Evolutionary conservation across 768 basidiomycete genomes (phyloP), one percentile per base, ranked within the genome.

Genomic region (Postia placenta): DNA sequence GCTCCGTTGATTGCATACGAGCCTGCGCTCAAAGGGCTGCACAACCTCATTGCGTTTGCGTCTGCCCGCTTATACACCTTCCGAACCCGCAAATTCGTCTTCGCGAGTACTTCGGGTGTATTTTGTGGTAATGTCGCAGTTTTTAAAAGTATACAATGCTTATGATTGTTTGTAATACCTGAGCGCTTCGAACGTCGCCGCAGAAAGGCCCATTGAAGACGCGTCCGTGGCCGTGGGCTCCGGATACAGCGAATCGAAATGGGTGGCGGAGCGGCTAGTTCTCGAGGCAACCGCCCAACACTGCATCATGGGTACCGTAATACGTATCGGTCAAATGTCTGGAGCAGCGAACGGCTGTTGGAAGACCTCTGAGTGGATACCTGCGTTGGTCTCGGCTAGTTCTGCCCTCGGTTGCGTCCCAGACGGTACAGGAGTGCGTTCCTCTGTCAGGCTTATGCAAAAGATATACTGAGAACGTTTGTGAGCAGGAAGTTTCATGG

Each of bases 321-420:
- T 70, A 5, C 69, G 75, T 4, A 59, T 74, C 24, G 75, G 74
- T 1, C 75, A 76, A 57, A 52, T 76, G 2, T 62, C 62, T 23
- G 76, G 75, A 3, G 62, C 59, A 7, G 19, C 37, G 11, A 72
- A 69, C 47, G 74, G 75, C 0, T 53, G 55, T 14, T 77, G 75
- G 75, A 73, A 69, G 48, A 50, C 59, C 4, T 52, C 50, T 1
- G 74, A 77, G 45, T 78, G 75, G 75, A 57, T 75, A 15, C 74
- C 75, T 0, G 56, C 59, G 22, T 50, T 76, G 11, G 58, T 74
- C 4, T 60, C 62, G 26, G 28, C 47, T 12, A 46, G 45, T 36
- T 3, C 23, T 5, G 28, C 45, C 2, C 15, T 46, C 11, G 33
- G 45, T 4, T 46, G 45, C 22, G 19, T 33, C 14, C 45, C 45